Base-by-base conservation (phyloP, 139 green algal species). In the Tetradesmus obliquus region DNA sequence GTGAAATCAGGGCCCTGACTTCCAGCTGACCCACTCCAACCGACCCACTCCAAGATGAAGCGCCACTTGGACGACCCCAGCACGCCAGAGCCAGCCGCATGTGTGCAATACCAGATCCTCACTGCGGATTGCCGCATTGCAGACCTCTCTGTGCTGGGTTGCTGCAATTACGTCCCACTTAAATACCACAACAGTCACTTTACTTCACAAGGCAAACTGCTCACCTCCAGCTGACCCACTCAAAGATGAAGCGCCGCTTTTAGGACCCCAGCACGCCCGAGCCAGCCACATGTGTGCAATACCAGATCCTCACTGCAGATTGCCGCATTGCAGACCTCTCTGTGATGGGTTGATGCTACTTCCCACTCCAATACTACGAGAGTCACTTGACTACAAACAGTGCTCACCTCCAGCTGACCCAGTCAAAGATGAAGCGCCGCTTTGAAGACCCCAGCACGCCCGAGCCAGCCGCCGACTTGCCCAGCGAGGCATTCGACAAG, bases 321-420 rank as follows among this genome's bases (percentile, higher is more conserved):
- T 71, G 60, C 15, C 60, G 10, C 57, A 20, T 19, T 71, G 60
- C 60, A 76, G 15, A 76, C 7, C 32, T 45, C 32, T 45, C 32
- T 45, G 32, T 45, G 32, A 45, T 45, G 32, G 32, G 32, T 45
- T 45, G 0, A 45, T 45, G 32, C 32, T 45, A 45, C 32, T 45
- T 45, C 32, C 32, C 32, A 45, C 32, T 45, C 32, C 32, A 45
- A 45, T 45, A 45, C 32, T 45, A 45, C 32, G 32, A 45, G 32
- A 45, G 32, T 45, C 32, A 45, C 32, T 45, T 45, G 15, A 76
- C 6, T 22, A 13, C 72, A 32, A 22, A 6, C 72, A 24, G 72
- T 9, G 17, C 74, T 82, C 20, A 82, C 74, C 74, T 82, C 74
- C 74, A 82, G 74, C 74, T 82, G n/a, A 53, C 74, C n/a, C 74